Evolutionary conservation across 1,139 yeast species (phyloP), one percentile per base, ranked within the genome.

Genomic region (Geotrichum siamense): DNA sequence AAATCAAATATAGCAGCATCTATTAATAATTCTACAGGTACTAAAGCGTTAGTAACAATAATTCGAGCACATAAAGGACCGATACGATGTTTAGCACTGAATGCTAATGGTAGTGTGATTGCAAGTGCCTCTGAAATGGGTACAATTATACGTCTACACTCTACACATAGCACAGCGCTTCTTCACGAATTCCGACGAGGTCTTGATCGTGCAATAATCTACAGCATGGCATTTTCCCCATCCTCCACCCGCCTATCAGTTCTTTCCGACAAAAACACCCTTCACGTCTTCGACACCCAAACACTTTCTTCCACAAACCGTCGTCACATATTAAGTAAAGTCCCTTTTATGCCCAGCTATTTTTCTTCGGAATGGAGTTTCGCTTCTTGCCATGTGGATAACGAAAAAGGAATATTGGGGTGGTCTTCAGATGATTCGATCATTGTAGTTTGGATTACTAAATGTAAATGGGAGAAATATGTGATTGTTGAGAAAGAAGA

Each of bases 41-140:
- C 82, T 75, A 69, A 77, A 46, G 78, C 76, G 53, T 62, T 78
- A 35, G 78, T 81, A 2, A 78, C 85, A 37, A 79, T 89, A 3
- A 75, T 89, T 30, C 82, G 86, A 55, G 96, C 96, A 1, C 96
- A 87, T 63, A 81, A 79, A 58, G 72, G 85, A 2, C 71, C 72
- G 22, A 75, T 89, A 38, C 68, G 86, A 49, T 75, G 82, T 50
- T 62, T 89, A 13, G 76, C 84, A 1, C 60, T 89, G 32, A 83
- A 82, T 55, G 71, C 76, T 37, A 68, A 78, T n/a, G 95, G 95
- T 0, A 72, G 81, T 1, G 70, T 84, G 70, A 70, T 91, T 3
- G 97, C 96, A 1, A 79, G 91, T 10, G 95, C 96, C 3, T 82
- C 94, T 5, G 83, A 77, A 41, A 78, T 85, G 26, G 98, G 97